Evolutionary conservation across 1,284 basidiomycete species (phyloP).

Genomic region (Heterobasidion occidentale): DNA sequence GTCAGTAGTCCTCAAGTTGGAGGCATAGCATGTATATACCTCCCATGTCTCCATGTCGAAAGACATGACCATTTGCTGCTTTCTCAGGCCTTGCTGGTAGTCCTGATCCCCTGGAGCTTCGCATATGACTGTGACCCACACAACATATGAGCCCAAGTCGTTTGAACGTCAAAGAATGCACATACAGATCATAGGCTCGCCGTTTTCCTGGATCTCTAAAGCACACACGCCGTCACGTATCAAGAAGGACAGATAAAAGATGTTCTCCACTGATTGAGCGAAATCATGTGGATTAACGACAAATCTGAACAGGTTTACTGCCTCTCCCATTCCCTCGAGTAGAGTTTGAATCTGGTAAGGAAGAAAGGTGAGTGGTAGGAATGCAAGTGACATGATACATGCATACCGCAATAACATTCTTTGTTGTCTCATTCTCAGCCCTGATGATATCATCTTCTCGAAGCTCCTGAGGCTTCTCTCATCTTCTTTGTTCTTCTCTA

Average conservation of each 20-base stretch:
- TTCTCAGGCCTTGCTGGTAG: constrained; percentile 54
- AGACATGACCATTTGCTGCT: constrained; percentile 80
- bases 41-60: constrained; percentile 79
- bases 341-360: constrained; percentile 44
- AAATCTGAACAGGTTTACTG: constrained; percentile 75
- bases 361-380: neutral
- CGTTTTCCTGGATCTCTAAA: constrained; percentile 54
- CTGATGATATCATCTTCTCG: constrained; percentile 70
- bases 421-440: constrained; percentile 76
- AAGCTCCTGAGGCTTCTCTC: constrained; percentile 64
- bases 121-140: constrained; percentile 39
- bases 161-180: constrained; percentile 4
- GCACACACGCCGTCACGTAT: constrained; percentile 79
- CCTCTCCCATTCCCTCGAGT: constrained; percentile 33
- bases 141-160: neutral
- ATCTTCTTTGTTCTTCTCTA: constrained; percentile 68
- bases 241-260: constrained; percentile 89
- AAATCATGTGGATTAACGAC: constrained; percentile 84
- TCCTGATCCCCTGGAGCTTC: constrained; percentile 60
- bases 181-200: constrained; percentile 72
- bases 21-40: constrained; percentile 33
- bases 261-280: constrained; percentile 88
- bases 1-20: neutral
- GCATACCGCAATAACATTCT: constrained; percentile 62
- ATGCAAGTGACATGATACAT: neutral